These are phyloP conservation scores for Vitis cinerea DNA, from an alignment of 164 flowering plant genomes.

Conservation along the genomic window DNA sequence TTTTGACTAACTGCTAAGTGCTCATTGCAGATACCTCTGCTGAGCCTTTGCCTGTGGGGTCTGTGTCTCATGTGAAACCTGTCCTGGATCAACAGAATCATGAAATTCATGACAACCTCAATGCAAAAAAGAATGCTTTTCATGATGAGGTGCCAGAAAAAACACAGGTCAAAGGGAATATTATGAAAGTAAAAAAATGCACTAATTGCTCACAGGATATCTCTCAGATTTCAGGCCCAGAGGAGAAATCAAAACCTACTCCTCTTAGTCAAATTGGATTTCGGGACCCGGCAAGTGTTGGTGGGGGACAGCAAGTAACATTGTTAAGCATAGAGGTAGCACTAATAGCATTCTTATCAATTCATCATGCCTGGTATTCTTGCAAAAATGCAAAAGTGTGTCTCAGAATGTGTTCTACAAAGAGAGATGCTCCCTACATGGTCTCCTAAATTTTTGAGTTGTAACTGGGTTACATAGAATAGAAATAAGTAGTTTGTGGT, in stretches of 20 bases:
- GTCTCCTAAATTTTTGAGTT: too few relatives aligned
- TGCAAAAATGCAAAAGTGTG: not conserved
- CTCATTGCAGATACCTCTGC: slow-evolving; percentile 17
- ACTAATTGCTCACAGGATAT: slow-evolving; percentile 41
- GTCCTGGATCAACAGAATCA: slow-evolving; percentile 14
- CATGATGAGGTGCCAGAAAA: slow-evolving; percentile 7
- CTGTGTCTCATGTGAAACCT: slow-evolving; percentile 17
- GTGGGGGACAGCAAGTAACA: slow-evolving; percentile 87
- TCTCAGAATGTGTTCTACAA: not conserved
- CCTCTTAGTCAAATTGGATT: slow-evolving; percentile 96
- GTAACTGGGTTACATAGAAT: too few relatives aligned
- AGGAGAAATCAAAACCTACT: slow-evolving; percentile 55
- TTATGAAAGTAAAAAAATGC: slow-evolving; percentile 14
- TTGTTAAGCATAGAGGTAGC: slow-evolving; percentile 83
- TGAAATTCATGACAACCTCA: slow-evolving; percentile 16
- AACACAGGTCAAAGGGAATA: slow-evolving; percentile 14
- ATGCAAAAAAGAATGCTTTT: slow-evolving; percentile 13
- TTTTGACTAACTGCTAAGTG: slow-evolving; percentile 4
- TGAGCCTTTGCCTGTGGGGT: slow-evolving; percentile 14
- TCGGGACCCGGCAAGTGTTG: slow-evolving; percentile 89
- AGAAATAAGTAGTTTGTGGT: too few relatives aligned
- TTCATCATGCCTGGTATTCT: not conserved
- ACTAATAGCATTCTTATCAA: not conserved
- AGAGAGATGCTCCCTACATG: not conserved
- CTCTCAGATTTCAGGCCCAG: slow-evolving; percentile 93